A percentile compares a stretch with the other conserved stretches of the same genome.
Conservation (phyloP, 345 rosid species). For the Iberis pinnata region DNA sequence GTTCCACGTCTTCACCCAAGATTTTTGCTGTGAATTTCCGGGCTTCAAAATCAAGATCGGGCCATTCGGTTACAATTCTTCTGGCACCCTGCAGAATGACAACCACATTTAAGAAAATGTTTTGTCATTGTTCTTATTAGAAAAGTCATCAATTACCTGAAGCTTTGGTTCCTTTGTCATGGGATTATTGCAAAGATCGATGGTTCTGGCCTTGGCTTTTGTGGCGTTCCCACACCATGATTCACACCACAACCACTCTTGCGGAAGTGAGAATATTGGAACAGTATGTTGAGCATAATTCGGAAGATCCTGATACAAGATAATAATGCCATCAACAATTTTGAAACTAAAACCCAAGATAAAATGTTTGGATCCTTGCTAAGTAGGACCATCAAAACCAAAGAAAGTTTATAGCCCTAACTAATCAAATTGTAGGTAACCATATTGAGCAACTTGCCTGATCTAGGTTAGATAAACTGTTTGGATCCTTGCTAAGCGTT, state of each 20-base stretch:
- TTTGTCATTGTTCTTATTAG: neutral
- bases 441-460: slow-evolving; percentile 45
- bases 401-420: too few species aligned
- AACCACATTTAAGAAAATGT: neutral
- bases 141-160: slow-evolving; percentile 42
- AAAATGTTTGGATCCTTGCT: too few species aligned
- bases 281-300: slow-evolving; percentile 97
- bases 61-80: slow-evolving; percentile 85
- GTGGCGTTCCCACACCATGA: slow-evolving; percentile 99
- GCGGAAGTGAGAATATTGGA: slow-evolving; percentile 88
- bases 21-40: slow-evolving; percentile 64
- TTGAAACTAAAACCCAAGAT: neutral
- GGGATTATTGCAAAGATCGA: slow-evolving; percentile 78
- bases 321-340: slow-evolving; percentile 11
- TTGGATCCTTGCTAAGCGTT: slow-evolving; percentile 99
- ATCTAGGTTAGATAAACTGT: slow-evolving; percentile 92
- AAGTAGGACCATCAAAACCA: too few species aligned
- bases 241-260: slow-evolving; percentile 99
- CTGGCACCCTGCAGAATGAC: slow-evolving; percentile 62
- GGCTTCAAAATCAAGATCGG: slow-evolving; percentile 68
- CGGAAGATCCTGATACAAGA: slow-evolving; percentile 81
- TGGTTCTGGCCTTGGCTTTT: slow-evolving; percentile 61
- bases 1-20: slow-evolving; percentile 61
- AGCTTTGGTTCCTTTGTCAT: slow-evolving; percentile 99
- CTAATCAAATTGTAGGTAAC: neutral